Evolutionary conservation across 768 basidiomycete genomes (phyloP).

Genomic region (Lactarius hatsudake): DNA sequence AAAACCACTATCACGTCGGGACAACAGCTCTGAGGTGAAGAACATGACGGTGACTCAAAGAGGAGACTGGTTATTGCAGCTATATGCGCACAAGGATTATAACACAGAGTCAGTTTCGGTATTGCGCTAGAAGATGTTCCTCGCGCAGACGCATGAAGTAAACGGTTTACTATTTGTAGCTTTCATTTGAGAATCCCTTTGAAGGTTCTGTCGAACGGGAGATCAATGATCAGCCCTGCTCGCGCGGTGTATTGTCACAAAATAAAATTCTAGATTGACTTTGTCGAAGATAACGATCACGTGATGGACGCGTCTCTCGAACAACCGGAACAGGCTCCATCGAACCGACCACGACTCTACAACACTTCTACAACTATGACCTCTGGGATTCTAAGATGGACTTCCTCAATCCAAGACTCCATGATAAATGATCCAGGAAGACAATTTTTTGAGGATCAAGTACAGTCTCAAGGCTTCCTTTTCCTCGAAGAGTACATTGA

Average conservation of each 20-base stretch:
- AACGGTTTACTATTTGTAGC: background rate
- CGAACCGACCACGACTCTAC: background rate
- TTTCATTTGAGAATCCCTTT: background rate
- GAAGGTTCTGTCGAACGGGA: background rate
- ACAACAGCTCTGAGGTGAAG: constrained; percentile 78
- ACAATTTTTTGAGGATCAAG: constrained; percentile 66
- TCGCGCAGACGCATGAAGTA: background rate
- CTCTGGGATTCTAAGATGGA: constrained; percentile 65
- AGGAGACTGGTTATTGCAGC: background rate
- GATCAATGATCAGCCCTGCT: background rate
- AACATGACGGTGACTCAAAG: constrained; percentile 54
- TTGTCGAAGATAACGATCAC: constrained; percentile 11
- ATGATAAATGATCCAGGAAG: constrained; percentile 75
- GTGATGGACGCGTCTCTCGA: constrained; percentile 16
- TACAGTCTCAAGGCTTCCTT: constrained; percentile 71
- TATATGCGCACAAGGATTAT: constrained; percentile 9
- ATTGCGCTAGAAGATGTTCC: background rate
- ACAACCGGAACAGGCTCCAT: background rate
- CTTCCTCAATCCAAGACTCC: constrained; percentile 57
- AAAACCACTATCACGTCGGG: constrained; percentile 81
- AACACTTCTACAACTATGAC: constrained; percentile 3
- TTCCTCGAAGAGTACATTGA: constrained; percentile 80
- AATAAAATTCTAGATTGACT: background rate
- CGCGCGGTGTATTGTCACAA: background rate
- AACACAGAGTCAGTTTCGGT: background rate